Percentiles rank a stretch among this genome's conserved stretches.
Evolutionary conservation across 805 yeast species (phyloP).

Genomic region (Schwanniomyces pseudopolymorphus): DNA sequence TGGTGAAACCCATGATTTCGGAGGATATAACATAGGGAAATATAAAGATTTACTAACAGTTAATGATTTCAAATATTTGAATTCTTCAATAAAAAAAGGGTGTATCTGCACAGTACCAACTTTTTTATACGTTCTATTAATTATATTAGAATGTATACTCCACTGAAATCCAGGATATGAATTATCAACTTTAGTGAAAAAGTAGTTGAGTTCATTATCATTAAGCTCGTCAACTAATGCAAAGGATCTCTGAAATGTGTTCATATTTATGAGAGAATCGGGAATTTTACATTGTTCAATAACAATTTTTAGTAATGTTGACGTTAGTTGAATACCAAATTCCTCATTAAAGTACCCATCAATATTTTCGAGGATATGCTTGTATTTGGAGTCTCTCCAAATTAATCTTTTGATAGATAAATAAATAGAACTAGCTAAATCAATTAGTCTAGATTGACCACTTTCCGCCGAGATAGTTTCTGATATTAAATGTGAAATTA

Average conservation of each 20-base stretch:
- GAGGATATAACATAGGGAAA: conserved; percentile 41
- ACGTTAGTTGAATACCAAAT: conserved; percentile 18
- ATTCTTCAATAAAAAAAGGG: conserved; percentile 18
- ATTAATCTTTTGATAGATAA: conserved; percentile 10
- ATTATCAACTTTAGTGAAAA: conserved; percentile 3
- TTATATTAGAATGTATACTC: conserved; percentile 1
- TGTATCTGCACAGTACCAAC: conserved; percentile 22
- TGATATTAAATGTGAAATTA: conserved; percentile 18
- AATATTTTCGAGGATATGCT: conserved; percentile 7
- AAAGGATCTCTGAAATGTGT: conserved; percentile 3
- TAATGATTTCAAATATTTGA: conserved; percentile 10
- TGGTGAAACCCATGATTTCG: conserved; percentile 35
- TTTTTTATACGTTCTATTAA: neutral
- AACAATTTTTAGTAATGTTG: conserved; percentile 15
- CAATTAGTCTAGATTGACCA: conserved; percentile 16
- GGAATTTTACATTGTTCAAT: conserved; percentile 13
- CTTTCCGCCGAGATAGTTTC: conserved; percentile 15
- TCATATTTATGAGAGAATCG: conserved; percentile 5
- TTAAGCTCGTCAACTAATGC: conserved; percentile 3
- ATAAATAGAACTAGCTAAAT: conserved; percentile 13
- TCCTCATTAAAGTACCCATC: conserved; percentile 13
- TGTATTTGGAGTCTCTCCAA: conserved; percentile 8
- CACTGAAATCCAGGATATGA: conserved; percentile 11
- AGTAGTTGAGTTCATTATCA: neutral
- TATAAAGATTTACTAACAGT: conserved; percentile 12